Base-by-base conservation (phyloP, 768 basidiomycete species). In the Stropharia rugosoannulata region DNA sequence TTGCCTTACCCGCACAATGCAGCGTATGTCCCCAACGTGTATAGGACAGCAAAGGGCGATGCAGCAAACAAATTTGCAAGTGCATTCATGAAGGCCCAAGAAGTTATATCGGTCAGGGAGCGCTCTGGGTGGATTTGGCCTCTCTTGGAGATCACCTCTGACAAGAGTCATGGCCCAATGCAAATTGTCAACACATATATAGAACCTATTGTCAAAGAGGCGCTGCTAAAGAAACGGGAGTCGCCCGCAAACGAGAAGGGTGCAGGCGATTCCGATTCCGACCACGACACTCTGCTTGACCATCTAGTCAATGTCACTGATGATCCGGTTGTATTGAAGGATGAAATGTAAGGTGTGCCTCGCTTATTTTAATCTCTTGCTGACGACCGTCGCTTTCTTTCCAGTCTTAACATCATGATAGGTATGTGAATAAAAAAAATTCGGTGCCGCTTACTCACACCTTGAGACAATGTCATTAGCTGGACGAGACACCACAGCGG, bases 71-170 rank as follows among this genome's bases (percentile, higher is more conserved):
- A 70, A 13, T 85, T 85, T 59, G 70, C 80, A 0, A 62, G 49
- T 4, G 82, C 84, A 0, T 83, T 86, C 62, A 64, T 73, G 7
- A 63, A 76, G 22, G 78, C 80, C 2, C 82, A 84, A 57, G 63
- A 73, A 40, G 57, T 71, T 22, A 75, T 80, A 46, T 67, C 77
- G 7, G 59, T 64, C 29, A 74, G 85, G 12, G 69, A 74, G 52
- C 74, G 76, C 39, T 66, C 70, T 48, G 76, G 79, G 15, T 75
- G 73, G 76, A 61, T 78, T 12, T 85, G 85, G 83, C 83, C 83
- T 11, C 55, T 86, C 0, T 61, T 64, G 8, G 83, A 86, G 54
- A 70, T 85, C 8, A 74, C 62, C 19, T 61, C 68, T n/a, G 82
- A 86, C 59, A 69, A 69, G 52, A 77, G 76, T 2, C 66, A 66